These are phyloP conservation scores for Mollisiaceae sp. DNA, from an alignment of 2,329 filamentous ascomycete genomes.

Conservation along the genomic window DNA sequence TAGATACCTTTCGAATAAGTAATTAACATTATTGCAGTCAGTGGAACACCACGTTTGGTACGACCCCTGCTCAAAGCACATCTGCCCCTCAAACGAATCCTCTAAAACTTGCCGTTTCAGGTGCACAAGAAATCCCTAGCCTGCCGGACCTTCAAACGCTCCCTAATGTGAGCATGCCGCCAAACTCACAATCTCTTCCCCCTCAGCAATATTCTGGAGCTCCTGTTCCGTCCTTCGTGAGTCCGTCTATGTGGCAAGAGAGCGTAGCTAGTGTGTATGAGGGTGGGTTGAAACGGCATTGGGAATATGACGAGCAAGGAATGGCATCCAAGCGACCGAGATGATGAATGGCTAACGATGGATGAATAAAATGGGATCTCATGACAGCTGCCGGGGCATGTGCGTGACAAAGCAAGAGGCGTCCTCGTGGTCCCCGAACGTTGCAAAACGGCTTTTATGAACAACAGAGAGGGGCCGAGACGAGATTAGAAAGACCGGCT, in stretches of 20 bases:
- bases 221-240: slow-evolving; percentile 64
- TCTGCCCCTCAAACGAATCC: slow-evolving; percentile 43
- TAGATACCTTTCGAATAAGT: background rate
- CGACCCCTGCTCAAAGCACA: slow-evolving; percentile 42
- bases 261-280: slow-evolving; percentile 73
- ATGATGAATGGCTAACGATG: slow-evolving; percentile 25
- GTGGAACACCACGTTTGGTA: slow-evolving; percentile 95
- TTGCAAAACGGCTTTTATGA: background rate
- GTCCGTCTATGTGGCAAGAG: slow-evolving; percentile 75
- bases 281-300: slow-evolving; percentile 64
- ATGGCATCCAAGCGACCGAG: slow-evolving; percentile 37
- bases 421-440: background rate
- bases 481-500: background rate
- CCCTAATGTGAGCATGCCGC: slow-evolving; percentile 51
- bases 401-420: background rate
- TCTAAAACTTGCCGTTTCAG: slow-evolving; percentile 44
- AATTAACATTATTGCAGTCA: slow-evolving; percentile 62
- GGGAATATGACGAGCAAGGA: slow-evolving; percentile 51
- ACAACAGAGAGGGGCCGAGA: background rate
- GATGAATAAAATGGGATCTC: slow-evolving; percentile 3
- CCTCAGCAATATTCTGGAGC: slow-evolving; percentile 59
- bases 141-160: slow-evolving; percentile 54
- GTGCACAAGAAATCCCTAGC: slow-evolving; percentile 55
- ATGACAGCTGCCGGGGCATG: background rate
- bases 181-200: slow-evolving; percentile 52